phyloP scores from a whole-genome alignment of 768 basidiomycete species.

The Pisolithus marmoratus region DNA sequence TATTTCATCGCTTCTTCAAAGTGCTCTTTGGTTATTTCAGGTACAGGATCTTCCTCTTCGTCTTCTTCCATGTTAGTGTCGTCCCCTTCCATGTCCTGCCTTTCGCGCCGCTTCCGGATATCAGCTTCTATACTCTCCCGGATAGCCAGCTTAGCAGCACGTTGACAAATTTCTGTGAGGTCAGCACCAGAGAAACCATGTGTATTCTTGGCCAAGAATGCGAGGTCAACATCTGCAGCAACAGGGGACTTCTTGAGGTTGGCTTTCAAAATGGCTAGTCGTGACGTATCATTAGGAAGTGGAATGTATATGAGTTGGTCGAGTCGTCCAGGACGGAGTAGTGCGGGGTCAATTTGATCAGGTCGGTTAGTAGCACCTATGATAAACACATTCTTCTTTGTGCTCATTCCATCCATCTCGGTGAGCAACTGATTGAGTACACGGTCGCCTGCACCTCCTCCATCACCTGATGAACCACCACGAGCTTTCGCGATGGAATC shows the following conservation, averaged over 20 bases:
- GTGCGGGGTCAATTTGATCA: constrained; percentile 90
- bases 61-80: constrained; percentile 72
- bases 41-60: constrained; percentile 84
- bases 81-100: constrained; percentile 75
- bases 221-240: constrained; percentile 72
- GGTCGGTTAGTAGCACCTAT: constrained; percentile 97
- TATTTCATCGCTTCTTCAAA: constrained; percentile 99
- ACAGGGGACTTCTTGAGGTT: constrained; percentile 90
- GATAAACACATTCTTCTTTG: constrained; percentile 99
- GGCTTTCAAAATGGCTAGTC: constrained; percentile 87
- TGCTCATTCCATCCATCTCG: constrained; percentile 98
- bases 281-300: constrained; percentile 89
- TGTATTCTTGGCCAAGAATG: constrained; percentile 84
- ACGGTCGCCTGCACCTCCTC: constrained; percentile 94
- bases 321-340: constrained; percentile 94
- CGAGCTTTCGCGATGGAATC: constrained; percentile 99
- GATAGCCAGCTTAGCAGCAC: constrained; percentile 95
- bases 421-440: constrained; percentile 96
- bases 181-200: constrained; percentile 99
- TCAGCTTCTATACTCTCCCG: constrained; percentile 93
- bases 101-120: constrained; percentile 72
- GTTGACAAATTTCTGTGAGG: constrained; percentile 98
- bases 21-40: constrained; percentile 83
- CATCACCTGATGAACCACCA: constrained; percentile 81
- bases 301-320: constrained; percentile 99